Percentiles rank a stretch among this genome's conserved stretches.
phyloP scores from a whole-genome alignment of 164 flowering plant genomes.

The Vitis riparia region DNA sequence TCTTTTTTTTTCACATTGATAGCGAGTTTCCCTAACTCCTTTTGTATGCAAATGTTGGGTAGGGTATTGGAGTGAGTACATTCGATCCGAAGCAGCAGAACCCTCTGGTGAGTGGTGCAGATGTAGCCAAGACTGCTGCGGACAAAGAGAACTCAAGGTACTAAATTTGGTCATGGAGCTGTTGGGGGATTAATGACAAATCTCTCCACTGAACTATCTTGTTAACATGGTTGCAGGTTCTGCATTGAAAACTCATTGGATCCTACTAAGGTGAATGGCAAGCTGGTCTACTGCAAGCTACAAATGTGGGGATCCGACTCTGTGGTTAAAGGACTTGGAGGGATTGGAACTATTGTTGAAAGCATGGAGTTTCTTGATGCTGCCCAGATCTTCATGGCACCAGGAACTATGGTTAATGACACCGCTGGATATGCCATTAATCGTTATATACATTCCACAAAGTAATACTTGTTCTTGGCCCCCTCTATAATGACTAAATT shows the following conservation, averaged over 20 bases:
- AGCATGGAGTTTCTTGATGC: constrained; percentile 38
- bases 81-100: constrained; percentile 47
- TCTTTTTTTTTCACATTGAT: no score
- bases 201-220: no score
- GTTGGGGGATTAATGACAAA: no score
- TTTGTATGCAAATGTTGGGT: constrained; percentile 1
- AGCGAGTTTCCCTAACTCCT: no score
- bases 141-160: constrained; percentile 34
- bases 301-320: constrained; percentile 48
- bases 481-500: no score
- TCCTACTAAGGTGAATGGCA: constrained; percentile 62
- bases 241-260: constrained; percentile 54
- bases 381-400: constrained; percentile 62
- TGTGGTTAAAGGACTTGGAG: constrained; percentile 54
- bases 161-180: no score
- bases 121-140: constrained; percentile 34
- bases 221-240: constrained; percentile 21
- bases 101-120: constrained; percentile 62
- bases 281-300: constrained; percentile 53
- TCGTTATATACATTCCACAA: constrained; percentile 52
- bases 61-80: constrained; percentile 68
- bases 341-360: constrained; percentile 53
- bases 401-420: constrained; percentile 50
- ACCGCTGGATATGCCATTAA: constrained; percentile 30
- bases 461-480: constrained; percentile 26